phyloP scores from a whole-genome alignment of 495 filamentous ascomycete genomes.

The Penicillium herquei region DNA sequence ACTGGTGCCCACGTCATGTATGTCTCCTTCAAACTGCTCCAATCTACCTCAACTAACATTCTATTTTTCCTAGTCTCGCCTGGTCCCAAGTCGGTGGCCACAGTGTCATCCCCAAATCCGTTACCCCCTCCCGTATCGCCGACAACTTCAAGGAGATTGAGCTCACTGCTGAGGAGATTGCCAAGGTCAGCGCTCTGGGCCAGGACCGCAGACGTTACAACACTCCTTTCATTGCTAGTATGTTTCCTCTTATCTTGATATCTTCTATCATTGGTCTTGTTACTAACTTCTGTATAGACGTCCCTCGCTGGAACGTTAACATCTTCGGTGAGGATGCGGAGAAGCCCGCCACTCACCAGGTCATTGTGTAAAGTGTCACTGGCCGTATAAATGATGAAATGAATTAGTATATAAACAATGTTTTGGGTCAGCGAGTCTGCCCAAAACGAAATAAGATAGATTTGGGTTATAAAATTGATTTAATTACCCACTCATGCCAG shows the following conservation, averaged over 20 bases:
- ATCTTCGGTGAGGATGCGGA: conserved; percentile 47
- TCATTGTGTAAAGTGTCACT: conserved; percentile 29
- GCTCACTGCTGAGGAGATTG: conserved; percentile 44
- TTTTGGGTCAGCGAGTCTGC: not conserved
- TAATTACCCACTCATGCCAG: too few relatives aligned
- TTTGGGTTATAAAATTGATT: too few relatives aligned
- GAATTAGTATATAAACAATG: not conserved
- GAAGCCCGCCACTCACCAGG: conserved; percentile 42
- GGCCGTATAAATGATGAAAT: not conserved
- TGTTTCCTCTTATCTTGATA: conserved; percentile 1
- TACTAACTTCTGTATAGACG: conserved; percentile 25
- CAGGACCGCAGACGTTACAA: conserved; percentile 47
- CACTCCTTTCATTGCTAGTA: conserved; percentile 40
- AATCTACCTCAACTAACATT: not conserved
- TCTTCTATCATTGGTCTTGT: not conserved
- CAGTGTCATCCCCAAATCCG: conserved; percentile 52
- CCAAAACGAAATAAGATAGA: not conserved
- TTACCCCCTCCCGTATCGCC: conserved; percentile 45
- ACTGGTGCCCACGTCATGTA: conserved; percentile 43
- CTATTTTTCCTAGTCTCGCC: conserved; percentile 28
- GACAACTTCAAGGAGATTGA: conserved; percentile 51
- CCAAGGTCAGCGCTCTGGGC: conserved; percentile 42
- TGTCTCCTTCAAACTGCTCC: not conserved
- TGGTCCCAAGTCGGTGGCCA: conserved; percentile 49
- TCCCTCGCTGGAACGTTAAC: conserved; percentile 48